Evolutionary conservation across 176 grass and related monocot species (phyloP).

Genomic region (Otatea glauca): DNA sequence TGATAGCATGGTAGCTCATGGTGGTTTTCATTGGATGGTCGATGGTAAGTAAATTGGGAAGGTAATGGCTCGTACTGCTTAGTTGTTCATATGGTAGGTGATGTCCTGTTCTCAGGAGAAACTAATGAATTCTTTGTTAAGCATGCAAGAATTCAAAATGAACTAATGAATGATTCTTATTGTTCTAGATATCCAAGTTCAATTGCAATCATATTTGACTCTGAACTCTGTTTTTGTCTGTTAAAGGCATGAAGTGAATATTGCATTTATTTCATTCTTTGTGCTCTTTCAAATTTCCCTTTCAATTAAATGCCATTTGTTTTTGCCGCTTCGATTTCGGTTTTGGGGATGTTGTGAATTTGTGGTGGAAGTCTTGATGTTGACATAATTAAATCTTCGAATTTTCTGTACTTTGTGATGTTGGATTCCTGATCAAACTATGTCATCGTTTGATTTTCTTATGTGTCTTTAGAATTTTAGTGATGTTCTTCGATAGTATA

Average conservation of each 20-base stretch:
- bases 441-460: neutral
- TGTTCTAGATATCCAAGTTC: neutral
- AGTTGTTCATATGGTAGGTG: neutral
- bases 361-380: neutral
- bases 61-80: neutral
- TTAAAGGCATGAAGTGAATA: neutral
- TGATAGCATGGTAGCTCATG: too few relatives aligned
- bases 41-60: neutral
- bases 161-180: neutral
- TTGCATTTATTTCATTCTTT: too few relatives aligned
- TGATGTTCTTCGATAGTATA: neutral
- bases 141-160: neutral
- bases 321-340: neutral
- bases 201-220: neutral
- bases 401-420: neutral
- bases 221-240: neutral
- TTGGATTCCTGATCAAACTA: neutral
- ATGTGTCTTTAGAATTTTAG: neutral
- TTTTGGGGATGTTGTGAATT: neutral
- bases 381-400: neutral
- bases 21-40: too few relatives aligned
- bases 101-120: neutral
- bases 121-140: neutral
- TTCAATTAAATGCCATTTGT: neutral
- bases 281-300: neutral